A percentile compares a stretch with the other conserved stretches of the same genome.
Evolutionary conservation across 2,329 filamentous ascomycete genomes (phyloP).

Genomic region (Rhynchosporium secalis): DNA sequence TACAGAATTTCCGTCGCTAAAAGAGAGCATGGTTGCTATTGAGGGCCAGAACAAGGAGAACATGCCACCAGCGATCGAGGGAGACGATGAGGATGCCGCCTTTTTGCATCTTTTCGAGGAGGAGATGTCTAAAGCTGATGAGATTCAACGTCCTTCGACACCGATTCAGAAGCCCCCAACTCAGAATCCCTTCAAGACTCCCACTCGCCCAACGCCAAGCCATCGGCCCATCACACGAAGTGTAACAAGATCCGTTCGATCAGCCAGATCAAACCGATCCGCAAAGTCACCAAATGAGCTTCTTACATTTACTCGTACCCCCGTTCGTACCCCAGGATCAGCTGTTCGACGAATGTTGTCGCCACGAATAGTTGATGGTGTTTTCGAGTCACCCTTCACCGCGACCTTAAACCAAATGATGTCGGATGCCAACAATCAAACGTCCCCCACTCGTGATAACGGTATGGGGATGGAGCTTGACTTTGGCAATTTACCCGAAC

Average conservation of each 20-base stretch:
- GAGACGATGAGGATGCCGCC: slow-evolving; percentile 34
- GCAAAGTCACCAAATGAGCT: slow-evolving; percentile 35
- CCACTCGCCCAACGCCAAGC: slow-evolving; percentile 38
- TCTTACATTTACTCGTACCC: slow-evolving; percentile 33
- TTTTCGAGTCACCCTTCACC: slow-evolving; percentile 42
- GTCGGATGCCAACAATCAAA: slow-evolving; percentile 36
- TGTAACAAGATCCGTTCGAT: slow-evolving; percentile 20
- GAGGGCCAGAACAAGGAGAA: slow-evolving; percentile 38
- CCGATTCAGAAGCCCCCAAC: slow-evolving; percentile 30
- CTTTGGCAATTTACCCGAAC: slow-evolving; percentile 41
- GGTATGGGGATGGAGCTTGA: slow-evolving; percentile 29
- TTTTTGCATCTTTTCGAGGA: slow-evolving; percentile 38
- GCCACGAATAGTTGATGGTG: slow-evolving; percentile 32
- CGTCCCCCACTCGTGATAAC: slow-evolving; percentile 33
- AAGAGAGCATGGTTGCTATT: slow-evolving; percentile 29
- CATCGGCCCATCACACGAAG: slow-evolving; percentile 40
- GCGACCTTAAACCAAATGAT: slow-evolving; percentile 38
- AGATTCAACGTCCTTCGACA: slow-evolving; percentile 34
- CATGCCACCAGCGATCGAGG: slow-evolving; percentile 27
- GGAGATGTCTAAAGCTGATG: slow-evolving; percentile 30
- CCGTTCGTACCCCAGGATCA: slow-evolving; percentile 33
- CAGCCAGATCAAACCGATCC: slow-evolving; percentile 31
- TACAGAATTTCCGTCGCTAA: slow-evolving; percentile 40
- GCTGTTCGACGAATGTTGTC: slow-evolving; percentile 28
- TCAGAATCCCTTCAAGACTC: slow-evolving; percentile 39